Evolutionary conservation across 495 filamentous ascomycete genomes (phyloP).

Genomic region (Lasiosphaeria ovina): DNA sequence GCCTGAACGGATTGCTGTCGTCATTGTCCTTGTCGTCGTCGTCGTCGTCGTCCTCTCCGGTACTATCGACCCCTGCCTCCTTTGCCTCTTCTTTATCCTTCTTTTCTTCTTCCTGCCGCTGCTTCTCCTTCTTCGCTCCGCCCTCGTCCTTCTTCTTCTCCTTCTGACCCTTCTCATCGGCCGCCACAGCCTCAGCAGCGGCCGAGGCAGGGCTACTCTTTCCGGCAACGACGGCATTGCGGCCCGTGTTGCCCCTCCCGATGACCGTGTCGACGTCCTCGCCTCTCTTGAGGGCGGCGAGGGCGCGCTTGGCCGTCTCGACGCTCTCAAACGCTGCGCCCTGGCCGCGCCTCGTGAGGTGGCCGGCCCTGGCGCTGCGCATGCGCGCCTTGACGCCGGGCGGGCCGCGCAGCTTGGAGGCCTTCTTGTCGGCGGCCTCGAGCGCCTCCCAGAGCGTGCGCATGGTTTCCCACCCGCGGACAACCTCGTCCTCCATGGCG

Average conservation of each 20-base stretch:
- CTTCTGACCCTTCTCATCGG: too few species aligned
- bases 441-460: conserved; percentile 38
- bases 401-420: too few species aligned
- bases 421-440: conserved; percentile 34
- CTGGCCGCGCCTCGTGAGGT: conserved; percentile 27
- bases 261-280: conserved; percentile 30
- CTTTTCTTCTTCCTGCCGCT: background rate
- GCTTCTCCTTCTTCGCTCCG: background rate
- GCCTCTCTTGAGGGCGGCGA: conserved; percentile 38
- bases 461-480: conserved; percentile 46
- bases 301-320: conserved; percentile 37
- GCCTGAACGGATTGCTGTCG: conserved; percentile 4
- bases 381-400: too few species aligned
- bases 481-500: conserved; percentile 16
- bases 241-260: conserved; percentile 11
- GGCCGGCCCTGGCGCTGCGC: too few species aligned
- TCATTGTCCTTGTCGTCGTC: conserved; percentile 8
- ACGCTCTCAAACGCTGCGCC: conserved; percentile 49
- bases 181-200: too few species aligned
- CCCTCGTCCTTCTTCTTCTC: too few species aligned
- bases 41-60: background rate
- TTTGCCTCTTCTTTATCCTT: background rate
- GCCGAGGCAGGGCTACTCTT: background rate
- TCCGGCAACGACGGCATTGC: background rate
- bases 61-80: background rate